A percentile compares a stretch with the other conserved stretches of the same genome.
Evolutionary conservation across 306 rosid genomes (phyloP).

Genomic region (Pyrus pyrifolia): DNA sequence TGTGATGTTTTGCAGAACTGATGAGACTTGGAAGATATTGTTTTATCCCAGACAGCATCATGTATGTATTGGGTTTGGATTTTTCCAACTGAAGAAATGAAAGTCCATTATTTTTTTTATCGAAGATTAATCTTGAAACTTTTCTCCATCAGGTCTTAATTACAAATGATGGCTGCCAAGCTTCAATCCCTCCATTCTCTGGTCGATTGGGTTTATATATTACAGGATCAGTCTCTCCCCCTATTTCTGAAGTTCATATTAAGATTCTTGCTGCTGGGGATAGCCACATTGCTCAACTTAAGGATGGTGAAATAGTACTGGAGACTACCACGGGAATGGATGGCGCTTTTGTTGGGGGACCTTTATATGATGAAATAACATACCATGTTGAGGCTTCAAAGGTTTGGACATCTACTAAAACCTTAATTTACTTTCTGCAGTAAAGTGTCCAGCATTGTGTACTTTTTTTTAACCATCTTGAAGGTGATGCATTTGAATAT

Average conservation of each 20-base stretch:
- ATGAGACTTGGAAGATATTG: constrained; percentile 54
- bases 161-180: constrained; percentile 76
- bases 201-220: constrained; percentile 70
- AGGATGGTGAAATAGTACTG: constrained; percentile 66
- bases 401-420: constrained; percentile 38
- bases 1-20: constrained; percentile 44
- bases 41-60: constrained; percentile 76
- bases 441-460: constrained; percentile 8
- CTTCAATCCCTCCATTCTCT: constrained; percentile 58
- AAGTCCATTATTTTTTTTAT: constrained; percentile 5
- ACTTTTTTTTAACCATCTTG: constrained; percentile 9
- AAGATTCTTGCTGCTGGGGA: constrained; percentile 68
- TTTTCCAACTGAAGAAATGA: neutral
- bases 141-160: constrained; percentile 47
- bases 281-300: constrained; percentile 53
- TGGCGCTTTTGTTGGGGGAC: constrained; percentile 80
- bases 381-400: constrained; percentile 72
- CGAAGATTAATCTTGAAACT: constrained; percentile 20
- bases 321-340: constrained; percentile 69
- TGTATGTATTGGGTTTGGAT: constrained; percentile 40
- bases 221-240: constrained; percentile 87
- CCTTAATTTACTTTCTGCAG: neutral
- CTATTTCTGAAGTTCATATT: constrained; percentile 69
- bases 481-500: neutral
- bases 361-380: constrained; percentile 75